These are phyloP conservation scores for Jatropha podagrica DNA, from an alignment of 441 rosid species.

Conservation along the genomic window DNA sequence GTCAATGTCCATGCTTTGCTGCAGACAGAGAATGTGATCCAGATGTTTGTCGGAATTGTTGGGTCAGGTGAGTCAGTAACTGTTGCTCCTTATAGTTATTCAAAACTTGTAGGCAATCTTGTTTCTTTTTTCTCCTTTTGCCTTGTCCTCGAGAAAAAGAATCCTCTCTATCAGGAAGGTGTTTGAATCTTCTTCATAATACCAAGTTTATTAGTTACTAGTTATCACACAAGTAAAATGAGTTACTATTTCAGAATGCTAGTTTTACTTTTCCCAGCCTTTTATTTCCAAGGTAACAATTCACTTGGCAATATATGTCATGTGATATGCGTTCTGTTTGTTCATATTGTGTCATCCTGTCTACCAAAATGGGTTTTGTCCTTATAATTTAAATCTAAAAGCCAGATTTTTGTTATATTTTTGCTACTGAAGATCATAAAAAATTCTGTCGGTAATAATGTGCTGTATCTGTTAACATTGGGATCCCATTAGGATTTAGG, in stretches of 20 bases:
- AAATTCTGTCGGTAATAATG: background rate
- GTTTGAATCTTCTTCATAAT: background rate
- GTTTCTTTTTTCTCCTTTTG: background rate
- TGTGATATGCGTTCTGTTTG: background rate
- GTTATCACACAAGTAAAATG: background rate
- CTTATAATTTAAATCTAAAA: background rate
- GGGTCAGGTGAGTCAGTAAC: slow-evolving; percentile 75
- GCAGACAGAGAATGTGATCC: slow-evolving; percentile 99
- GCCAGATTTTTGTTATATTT: background rate
- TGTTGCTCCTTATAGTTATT: background rate
- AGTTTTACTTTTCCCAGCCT: background rate
- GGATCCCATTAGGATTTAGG: background rate
- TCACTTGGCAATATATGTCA: background rate
- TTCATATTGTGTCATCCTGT: background rate
- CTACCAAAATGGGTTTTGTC: background rate
- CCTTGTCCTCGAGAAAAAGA: background rate
- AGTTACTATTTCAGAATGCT: background rate
- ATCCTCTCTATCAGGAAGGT: background rate
- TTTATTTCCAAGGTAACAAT: background rate
- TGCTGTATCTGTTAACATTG: too few relatives aligned
- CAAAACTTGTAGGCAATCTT: background rate
- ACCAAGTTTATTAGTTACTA: background rate
- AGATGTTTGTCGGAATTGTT: slow-evolving; percentile 98
- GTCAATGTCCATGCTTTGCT: slow-evolving; percentile 99
- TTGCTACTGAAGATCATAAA: background rate